Base-by-base conservation (phyloP, 1,284 basidiomycete genomes). In the Malassezia vespertilionis region DNA sequence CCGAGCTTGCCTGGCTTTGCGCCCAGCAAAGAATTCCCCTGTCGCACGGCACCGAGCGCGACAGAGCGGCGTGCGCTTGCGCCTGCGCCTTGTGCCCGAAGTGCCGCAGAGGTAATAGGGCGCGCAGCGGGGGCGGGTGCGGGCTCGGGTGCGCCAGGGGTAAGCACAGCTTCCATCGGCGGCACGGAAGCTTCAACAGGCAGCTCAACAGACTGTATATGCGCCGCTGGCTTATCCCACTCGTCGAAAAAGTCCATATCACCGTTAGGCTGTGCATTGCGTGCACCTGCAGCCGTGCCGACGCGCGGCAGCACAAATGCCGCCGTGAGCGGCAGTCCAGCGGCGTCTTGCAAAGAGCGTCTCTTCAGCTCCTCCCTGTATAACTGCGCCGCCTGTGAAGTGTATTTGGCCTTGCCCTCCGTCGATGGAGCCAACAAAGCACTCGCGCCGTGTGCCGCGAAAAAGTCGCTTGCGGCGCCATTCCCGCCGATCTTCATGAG, bases 401-500 rank as follows among this genome's bases (percentile, higher is more conserved):
- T 80, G 72, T 96, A 97, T 67, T 93, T 89, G 66, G 83, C 82
- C 74, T 89, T 86, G 12, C 81, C 78, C 69, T 93, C 87, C 17
- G 65, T 64, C 0, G 79, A 75, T 58, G 86, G 82, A 30, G 69
- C 77, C 18, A 93, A 75, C 9, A 90, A 74, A 3, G 78, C 76
- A 1, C 78, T 63, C 14, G 84, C 85, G 6, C 88, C 86, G 62
- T 90, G 82, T 65, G 84, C 85, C 23, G 77, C 82, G 72, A 95
- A 90, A 73, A 91, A 97, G 6, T 91, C 88, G 20, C 77, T 78
- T 3, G 87, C 85, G n/a, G 82, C 80, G 14, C 78, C 78, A 72
- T 97, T 99, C 6, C 91, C 91, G 33, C 87, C 90, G 32, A 90
- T 81, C 75, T 97, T 96, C 86, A 99, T 91, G 5, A 82, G 84